These are phyloP conservation scores for Hanseniaspora nectarophila DNA, from an alignment of 805 yeast species.

Conservation along the genomic window DNA sequence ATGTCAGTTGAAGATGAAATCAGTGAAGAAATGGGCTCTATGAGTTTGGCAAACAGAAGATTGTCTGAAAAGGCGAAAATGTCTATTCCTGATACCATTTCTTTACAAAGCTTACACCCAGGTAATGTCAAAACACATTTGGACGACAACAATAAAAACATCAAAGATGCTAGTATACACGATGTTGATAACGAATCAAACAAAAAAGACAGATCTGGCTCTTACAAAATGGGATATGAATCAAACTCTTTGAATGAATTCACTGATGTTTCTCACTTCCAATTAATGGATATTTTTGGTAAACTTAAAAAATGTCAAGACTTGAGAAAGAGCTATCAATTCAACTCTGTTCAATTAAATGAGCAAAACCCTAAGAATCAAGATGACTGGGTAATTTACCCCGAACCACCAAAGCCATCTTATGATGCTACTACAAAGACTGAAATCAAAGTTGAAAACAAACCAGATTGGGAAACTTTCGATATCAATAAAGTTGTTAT, in stretches of 20 bases:
- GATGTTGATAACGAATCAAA: slow-evolving; percentile 29
- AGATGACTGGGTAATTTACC: slow-evolving; percentile 68
- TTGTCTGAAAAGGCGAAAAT: slow-evolving; percentile 12
- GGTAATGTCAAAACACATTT: slow-evolving; percentile 10
- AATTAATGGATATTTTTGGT: slow-evolving; percentile 49
- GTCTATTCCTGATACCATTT: slow-evolving; percentile 12
- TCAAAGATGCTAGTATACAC: slow-evolving; percentile 30
- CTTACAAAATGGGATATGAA: slow-evolving; percentile 10
- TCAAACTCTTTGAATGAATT: slow-evolving; percentile 7
- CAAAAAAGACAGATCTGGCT: background rate
- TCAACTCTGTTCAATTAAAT: slow-evolving; percentile 58
- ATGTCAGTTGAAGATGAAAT: slow-evolving; percentile 13
- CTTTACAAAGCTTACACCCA: background rate
- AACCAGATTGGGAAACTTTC: slow-evolving; percentile 35
- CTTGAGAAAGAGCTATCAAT: slow-evolving; percentile 64
- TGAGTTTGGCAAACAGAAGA: slow-evolving; percentile 5
- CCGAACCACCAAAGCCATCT: slow-evolving; percentile 87
- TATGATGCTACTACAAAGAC: slow-evolving; percentile 54
- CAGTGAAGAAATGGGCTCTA: background rate
- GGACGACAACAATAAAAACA: slow-evolving; percentile 6
- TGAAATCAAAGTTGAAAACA: slow-evolving; percentile 32
- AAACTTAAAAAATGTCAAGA: slow-evolving; percentile 57
- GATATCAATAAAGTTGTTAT: slow-evolving; percentile 33
- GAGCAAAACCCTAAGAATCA: slow-evolving; percentile 74
- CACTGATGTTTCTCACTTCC: slow-evolving; percentile 51